Evolutionary conservation across 2,329 filamentous ascomycete genomes (phyloP), one percentile per base, ranked within the genome.

Genomic region (Cordyceps javanica): DNA sequence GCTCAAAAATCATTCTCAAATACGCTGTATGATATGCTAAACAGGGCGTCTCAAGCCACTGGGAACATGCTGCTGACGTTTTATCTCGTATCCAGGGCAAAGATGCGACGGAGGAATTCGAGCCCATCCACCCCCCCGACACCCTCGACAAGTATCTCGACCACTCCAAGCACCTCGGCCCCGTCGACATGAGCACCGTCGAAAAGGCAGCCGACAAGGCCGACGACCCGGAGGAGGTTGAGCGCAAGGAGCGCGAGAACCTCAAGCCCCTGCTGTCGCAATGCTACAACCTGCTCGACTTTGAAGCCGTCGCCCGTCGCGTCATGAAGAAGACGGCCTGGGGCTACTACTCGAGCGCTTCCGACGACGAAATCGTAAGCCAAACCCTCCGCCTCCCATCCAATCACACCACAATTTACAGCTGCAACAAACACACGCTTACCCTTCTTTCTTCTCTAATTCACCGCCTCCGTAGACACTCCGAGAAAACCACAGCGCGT

Each of bases 301-400:
- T 99, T 71, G 94, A 99, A 79, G 86, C 90, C 3, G 93, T 97
- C 36, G 94, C 94, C 5, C 86, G 88, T 66, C 80, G 85, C 39
- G 85, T 95, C 58, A 97, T 97, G 93, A 97, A 96, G 82, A 95
- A 89, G 77, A 88, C 87, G 1, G 93, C 93, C 0, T 99, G 94
- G 94, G 94, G 89, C 26, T 99, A 99, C 76, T 99, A 99, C 73
- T 96, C 91, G 1, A 94, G 89, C 68, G 93, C 90, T 58, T 91
- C 93, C 0, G 74, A 76, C 30, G 74, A 76, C 58, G 74, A 76
- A 63, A 76, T 76, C 63, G 73, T 75, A 61, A 48, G 69, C 8
- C 16, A 41, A 14, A 11, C 26, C 28, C 5, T 14, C 23, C 10
- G 21, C 30, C n/a, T 6, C 6, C 19, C 38, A 11, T 25, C 21